Conservation (phyloP, 2,329 filamentous ascomycete genomes). For the Esteya vermicola region DNA sequence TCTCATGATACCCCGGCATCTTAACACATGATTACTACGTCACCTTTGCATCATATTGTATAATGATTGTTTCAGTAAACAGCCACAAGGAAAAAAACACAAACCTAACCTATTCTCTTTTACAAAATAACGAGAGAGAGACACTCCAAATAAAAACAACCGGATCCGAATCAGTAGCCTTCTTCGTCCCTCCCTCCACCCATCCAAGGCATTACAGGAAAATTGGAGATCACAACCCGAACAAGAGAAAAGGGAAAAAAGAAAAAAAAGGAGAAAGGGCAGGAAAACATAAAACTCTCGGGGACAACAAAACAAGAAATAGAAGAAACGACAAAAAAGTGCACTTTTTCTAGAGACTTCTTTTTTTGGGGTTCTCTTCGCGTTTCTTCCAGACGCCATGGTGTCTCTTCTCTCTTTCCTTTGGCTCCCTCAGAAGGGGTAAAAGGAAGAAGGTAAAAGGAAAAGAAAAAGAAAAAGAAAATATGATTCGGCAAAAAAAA, state of each 20-base stretch:
- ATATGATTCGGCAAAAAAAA: too few relatives aligned
- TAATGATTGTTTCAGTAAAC: background rate
- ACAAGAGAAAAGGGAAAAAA: background rate
- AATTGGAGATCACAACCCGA: too few relatives aligned
- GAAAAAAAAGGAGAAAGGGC: background rate
- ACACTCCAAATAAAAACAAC: background rate
- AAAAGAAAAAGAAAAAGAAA: background rate
- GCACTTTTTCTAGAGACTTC: background rate
- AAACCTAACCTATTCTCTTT: slow-evolving; percentile 1
- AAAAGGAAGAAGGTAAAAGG: background rate
- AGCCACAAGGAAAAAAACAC: background rate
- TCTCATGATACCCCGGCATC: slow-evolving; percentile 6
- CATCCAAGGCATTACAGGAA: background rate
- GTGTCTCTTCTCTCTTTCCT: slow-evolving; percentile 1
- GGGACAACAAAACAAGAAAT: background rate
- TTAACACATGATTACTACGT: too few relatives aligned
- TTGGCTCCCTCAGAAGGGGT: background rate
- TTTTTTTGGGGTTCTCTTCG: background rate
- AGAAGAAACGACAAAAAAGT: background rate
- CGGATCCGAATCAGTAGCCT: background rate
- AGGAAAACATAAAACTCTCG: background rate
- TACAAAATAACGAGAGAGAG: slow-evolving; percentile 1
- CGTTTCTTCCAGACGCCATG: slow-evolving; percentile 9
- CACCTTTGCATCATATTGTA: background rate
- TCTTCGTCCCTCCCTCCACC: background rate